Percentiles rank a stretch among this genome's conserved stretches.
These are phyloP conservation scores for Colletotrichum liaoningense DNA, from an alignment of 2,329 filamentous ascomycete species.

Conservation along the genomic window DNA sequence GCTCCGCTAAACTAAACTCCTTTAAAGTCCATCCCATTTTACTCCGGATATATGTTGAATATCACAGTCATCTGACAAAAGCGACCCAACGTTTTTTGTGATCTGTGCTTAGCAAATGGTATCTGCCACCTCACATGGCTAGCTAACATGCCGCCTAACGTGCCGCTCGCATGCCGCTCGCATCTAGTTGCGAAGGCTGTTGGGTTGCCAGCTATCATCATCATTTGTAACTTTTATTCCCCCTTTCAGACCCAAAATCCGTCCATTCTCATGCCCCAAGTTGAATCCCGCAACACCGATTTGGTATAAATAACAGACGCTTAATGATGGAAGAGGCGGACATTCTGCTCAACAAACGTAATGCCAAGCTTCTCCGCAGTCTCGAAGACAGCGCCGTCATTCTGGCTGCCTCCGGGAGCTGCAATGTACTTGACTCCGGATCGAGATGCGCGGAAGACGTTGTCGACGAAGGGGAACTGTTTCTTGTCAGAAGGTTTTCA, in stretches of 20 bases:
- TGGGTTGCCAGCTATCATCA: background rate
- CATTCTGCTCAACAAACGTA: slow-evolving; percentile 94
- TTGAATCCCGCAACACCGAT: slow-evolving; percentile 28
- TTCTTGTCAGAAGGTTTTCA: slow-evolving; percentile 40
- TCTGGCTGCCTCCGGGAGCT: slow-evolving; percentile 90
- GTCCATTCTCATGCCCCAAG: slow-evolving; percentile 24
- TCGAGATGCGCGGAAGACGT: slow-evolving; percentile 89
- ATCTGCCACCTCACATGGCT: background rate
- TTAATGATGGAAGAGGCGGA: slow-evolving; percentile 95
- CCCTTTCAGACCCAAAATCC: background rate
- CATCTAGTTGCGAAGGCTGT: background rate
- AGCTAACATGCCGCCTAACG: background rate
- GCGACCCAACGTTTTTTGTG: background rate
- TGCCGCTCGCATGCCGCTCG: background rate
- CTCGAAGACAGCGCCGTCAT: slow-evolving; percentile 83
- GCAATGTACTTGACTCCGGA: slow-evolving; percentile 97
- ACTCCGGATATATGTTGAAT: slow-evolving; percentile 36
- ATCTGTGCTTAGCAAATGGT: background rate
- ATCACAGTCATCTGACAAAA: slow-evolving; percentile 16
- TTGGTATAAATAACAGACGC: slow-evolving; percentile 12
- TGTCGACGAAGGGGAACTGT: slow-evolving; percentile 98
- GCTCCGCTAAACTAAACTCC: slow-evolving; percentile 6
- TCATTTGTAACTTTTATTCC: slow-evolving; percentile 9
- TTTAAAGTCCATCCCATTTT: slow-evolving; percentile 11
- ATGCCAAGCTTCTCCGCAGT: slow-evolving; percentile 93